Evolutionary conservation across 306 rosid species (phyloP), one percentile per base, ranked within the genome.

Genomic region (Glycine latifolia): DNA sequence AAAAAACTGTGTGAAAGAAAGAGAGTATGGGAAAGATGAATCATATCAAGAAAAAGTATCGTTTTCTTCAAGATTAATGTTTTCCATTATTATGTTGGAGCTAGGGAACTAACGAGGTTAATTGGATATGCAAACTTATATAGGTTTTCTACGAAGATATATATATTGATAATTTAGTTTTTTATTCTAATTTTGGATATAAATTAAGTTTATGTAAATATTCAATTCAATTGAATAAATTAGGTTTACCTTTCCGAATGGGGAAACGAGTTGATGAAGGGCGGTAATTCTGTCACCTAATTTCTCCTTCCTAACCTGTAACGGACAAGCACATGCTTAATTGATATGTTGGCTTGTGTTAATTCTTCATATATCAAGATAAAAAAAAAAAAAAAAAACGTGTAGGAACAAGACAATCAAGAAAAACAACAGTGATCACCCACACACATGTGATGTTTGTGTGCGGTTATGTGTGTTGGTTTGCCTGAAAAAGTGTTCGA

Each of bases 201-300:
- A 68, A 47, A 60, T 35, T 37, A 81, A 76, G 44, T 71, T 44
- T 7, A 33, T 58, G 9, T 11, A 58, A 31, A 16, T 79, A 4
- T 39, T 3, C 4, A 39, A 1, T 55, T 44, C 12, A 55, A 44
- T 53, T 47, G 47, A 81, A 55, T 33, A 54, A 60, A 70, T 8
- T 17, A 70, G 62, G 73, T 26, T 80, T 63, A 92, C 99, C 99
- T 94, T 96, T 71, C 99, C 99, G 81, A 96, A 96, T 71, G 99
- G 99, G 77, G 99, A 96, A 89, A 96, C 99, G 3, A 96, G 89
- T 87, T 96, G 99, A 88, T 96, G 99, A 82, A 96, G 99, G 56
- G 97, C 85, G 44, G 99, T 91, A 81, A 96, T 90, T 93, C 98
- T 93, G 86, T 96, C 99, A 79, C 99, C 99, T 83, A 96, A 90